phyloP scores from a whole-genome alignment of 148 eudicot species.

The Vaccinium macrocarpon region DNA sequence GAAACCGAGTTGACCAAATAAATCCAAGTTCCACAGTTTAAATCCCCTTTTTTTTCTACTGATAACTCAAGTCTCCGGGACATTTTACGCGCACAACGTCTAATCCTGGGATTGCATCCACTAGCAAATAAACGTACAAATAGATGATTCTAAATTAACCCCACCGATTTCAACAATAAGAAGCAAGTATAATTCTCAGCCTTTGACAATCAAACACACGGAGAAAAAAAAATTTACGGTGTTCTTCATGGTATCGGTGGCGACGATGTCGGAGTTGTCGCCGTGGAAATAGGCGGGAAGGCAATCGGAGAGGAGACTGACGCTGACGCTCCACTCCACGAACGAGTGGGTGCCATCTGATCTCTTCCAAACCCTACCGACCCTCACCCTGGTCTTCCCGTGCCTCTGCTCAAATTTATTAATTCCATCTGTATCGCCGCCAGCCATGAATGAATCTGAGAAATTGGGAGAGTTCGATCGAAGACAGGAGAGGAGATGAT shows the following conservation, averaged over 20 bases:
- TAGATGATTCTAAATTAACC: neutral
- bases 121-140: no score
- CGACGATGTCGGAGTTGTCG: conserved; percentile 86
- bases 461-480: neutral
- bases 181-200: neutral
- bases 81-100: no score
- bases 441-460: conserved; percentile 24
- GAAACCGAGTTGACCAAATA: neutral
- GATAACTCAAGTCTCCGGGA: no score
- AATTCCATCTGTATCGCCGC: conserved; percentile 32
- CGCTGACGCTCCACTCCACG: conserved; percentile 76
- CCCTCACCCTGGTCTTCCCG: conserved; percentile 85
- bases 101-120: no score
- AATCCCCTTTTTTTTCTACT: neutral
- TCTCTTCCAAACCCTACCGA: conserved; percentile 75
- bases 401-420: conserved; percentile 68
- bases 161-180: neutral
- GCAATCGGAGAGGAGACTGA: conserved; percentile 78
- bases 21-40: neutral
- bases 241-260: conserved; percentile 97
- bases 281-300: conserved; percentile 47
- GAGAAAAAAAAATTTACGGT: conserved; percentile 38
- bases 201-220: neutral
- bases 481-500: neutral
- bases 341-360: conserved; percentile 48